A percentile compares a stretch with the other conserved stretches of the same genome.
Conservation (phyloP, 106 monocot genomes). For the Chionographis japonica region DNA sequence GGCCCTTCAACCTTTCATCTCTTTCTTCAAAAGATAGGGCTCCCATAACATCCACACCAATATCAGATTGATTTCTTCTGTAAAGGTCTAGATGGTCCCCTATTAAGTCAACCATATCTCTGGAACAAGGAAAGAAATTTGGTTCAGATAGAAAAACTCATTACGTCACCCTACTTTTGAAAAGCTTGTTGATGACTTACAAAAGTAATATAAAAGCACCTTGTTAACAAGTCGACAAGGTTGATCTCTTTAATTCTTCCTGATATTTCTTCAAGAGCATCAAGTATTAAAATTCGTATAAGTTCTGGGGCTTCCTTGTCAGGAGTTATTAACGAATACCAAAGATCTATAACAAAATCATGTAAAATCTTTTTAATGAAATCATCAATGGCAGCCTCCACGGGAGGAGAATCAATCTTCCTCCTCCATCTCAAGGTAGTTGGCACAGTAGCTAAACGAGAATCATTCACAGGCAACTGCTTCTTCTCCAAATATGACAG, state of each 20-base stretch:
- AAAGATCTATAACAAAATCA: slow-evolving; percentile 88
- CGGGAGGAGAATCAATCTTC: slow-evolving; percentile 77
- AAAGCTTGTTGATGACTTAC: slow-evolving; percentile 35
- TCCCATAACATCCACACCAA: slow-evolving; percentile 80
- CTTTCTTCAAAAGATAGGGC: slow-evolving; percentile 85
- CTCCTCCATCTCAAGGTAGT: slow-evolving; percentile 54
- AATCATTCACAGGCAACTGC: slow-evolving; percentile 65
- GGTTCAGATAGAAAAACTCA: slow-evolving; percentile 10
- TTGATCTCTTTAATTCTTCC: slow-evolving; percentile 83
- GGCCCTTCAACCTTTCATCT: slow-evolving; percentile 80
- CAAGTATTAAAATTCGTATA: slow-evolving; percentile 70
- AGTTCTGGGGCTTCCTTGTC: slow-evolving; percentile 92
- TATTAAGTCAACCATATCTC: slow-evolving; percentile 87
- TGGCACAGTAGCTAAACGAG: slow-evolving; percentile 41
- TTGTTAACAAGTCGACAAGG: slow-evolving; percentile 93
- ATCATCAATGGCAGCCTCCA: slow-evolving; percentile 69
- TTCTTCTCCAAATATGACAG: slow-evolving; percentile 63
- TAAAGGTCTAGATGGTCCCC: slow-evolving; percentile 84
- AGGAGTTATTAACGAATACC: slow-evolving; percentile 91
- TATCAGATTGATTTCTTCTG: slow-evolving; percentile 71
- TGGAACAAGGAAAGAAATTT: slow-evolving; percentile 31
- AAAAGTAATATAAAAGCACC: slow-evolving; percentile 66
- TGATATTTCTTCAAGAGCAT: slow-evolving; percentile 86
- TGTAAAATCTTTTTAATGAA: slow-evolving; percentile 81
- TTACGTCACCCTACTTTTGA: not conserved